phyloP scores from a whole-genome alignment of 495 filamentous ascomycete species.

The Platismatia glauca region DNA sequence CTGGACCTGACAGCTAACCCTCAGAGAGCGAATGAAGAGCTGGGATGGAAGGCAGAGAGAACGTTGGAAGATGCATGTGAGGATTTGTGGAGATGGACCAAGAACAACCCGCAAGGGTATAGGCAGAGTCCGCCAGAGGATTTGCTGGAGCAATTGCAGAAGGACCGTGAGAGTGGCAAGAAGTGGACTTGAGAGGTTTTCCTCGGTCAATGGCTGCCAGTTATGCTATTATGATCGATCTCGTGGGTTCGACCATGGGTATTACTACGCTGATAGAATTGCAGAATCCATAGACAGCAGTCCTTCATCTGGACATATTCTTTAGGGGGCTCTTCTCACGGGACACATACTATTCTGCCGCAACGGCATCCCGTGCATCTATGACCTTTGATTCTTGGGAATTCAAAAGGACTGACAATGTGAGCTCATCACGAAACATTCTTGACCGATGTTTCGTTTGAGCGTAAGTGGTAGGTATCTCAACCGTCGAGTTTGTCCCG shows the following conservation, averaged over 20 bases:
- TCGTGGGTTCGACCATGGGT: neutral
- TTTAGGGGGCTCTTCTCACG: neutral
- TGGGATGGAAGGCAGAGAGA: conserved; percentile 83
- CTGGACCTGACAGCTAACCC: conserved; percentile 92
- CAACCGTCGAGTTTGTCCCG: neutral
- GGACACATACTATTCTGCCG: neutral
- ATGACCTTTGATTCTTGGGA: neutral
- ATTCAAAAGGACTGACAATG: neutral
- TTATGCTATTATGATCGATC: neutral
- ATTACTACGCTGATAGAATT: neutral
- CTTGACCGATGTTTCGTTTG: neutral
- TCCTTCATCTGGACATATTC: neutral
- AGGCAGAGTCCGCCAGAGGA: conserved; percentile 79
- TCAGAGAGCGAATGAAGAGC: conserved; percentile 72
- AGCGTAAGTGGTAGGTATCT: neutral
- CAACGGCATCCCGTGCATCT: neutral
- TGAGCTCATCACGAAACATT: neutral
- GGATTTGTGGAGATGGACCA: conserved; percentile 90
- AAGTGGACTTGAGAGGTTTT: neutral
- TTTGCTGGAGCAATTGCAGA: conserved; percentile 65
- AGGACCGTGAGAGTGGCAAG: conserved; percentile 29
- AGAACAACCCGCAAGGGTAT: conserved; percentile 95
- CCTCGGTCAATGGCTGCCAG: neutral
- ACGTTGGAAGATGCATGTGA: conserved; percentile 88
- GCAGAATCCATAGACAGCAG: neutral